Conservation (phyloP, 257 asterid species). For the Solanum sejunctum region DNA sequence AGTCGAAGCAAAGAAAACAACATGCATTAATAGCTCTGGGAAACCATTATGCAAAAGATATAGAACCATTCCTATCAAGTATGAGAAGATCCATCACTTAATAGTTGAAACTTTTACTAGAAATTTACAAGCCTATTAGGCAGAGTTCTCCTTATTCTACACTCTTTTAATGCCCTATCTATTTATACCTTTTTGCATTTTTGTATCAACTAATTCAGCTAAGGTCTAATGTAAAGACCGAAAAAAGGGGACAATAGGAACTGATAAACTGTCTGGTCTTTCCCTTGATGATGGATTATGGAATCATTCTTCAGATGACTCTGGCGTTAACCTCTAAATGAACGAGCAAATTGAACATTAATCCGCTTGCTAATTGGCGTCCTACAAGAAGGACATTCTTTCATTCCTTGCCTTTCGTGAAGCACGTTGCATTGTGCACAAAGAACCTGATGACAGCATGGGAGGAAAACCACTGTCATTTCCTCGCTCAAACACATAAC, state of each 20-base stretch:
- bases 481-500: constrained; percentile 59
- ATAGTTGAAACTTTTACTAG: neutral
- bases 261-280: neutral
- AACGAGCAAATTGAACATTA: constrained; percentile 17
- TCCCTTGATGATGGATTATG: neutral
- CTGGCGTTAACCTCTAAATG: neutral
- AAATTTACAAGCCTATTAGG: neutral
- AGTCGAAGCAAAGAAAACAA: neutral
- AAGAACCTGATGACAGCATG: constrained; percentile 53
- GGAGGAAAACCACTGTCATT: constrained; percentile 55
- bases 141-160: neutral
- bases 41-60: neutral
- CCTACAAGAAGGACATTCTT: constrained; percentile 78
- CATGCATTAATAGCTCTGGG: neutral
- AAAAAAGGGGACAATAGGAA: neutral
- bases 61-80: neutral
- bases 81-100: neutral
- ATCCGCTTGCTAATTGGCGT: constrained; percentile 36
- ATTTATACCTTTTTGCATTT: neutral
- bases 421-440: constrained; percentile 30
- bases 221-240: neutral
- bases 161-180: neutral
- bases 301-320: neutral
- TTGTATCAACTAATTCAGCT: neutral
- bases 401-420: constrained; percentile 42